Base-by-base conservation (phyloP, 2,329 filamentous ascomycete genomes). In the Colletotrichum sp. region DNA sequence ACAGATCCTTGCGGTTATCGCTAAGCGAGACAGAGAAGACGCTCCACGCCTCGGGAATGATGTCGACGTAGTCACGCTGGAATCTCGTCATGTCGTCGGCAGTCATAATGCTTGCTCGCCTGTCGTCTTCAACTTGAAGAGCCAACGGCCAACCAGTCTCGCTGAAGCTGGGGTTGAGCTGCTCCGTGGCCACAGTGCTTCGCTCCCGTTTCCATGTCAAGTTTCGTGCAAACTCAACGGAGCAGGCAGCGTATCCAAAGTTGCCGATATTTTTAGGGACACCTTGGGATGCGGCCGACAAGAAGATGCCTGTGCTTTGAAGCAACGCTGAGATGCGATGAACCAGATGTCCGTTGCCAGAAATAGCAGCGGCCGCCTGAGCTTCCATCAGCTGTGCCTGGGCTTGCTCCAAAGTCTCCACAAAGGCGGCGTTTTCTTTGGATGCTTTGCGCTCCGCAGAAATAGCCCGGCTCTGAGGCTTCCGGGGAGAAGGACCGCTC, bases 1-100 rank as follows among this genome's bases (percentile, higher is more conserved):
- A 96, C 6, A 99, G 90, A 81, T 99, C 97, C 71, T 95, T 94
- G 52, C 90, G 91, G 79, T 93, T 93, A 69, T 98, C 94, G 81
- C 94, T 97, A 18, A 99, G 85, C 0, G 94, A 94, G 60, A 99
- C 87, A 0, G 96, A 99, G 12, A 99, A 87, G 2, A 96, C 94
- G 63, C 93, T 95, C 97, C 97, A 99, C 8, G 90, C 88, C 52
- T 88, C 86, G 0, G 97, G 98, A 8, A 99, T 92, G 66, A 96
- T 94, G 80, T 98, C 94, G 67, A 98, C 90, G 79, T 96, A 98
- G 61, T 96, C 91, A 77, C 90, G 89, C 82, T 96, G 94, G 80
- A 98, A 98, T 30, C 88, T 88, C 58, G 87, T 84, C 80, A 92
- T 89, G 77, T 93, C 89, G 12, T 87, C 84, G 6, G 86, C 83